Conservation (phyloP, 257 asterid genomes). For the Solanum dulcamara region DNA sequence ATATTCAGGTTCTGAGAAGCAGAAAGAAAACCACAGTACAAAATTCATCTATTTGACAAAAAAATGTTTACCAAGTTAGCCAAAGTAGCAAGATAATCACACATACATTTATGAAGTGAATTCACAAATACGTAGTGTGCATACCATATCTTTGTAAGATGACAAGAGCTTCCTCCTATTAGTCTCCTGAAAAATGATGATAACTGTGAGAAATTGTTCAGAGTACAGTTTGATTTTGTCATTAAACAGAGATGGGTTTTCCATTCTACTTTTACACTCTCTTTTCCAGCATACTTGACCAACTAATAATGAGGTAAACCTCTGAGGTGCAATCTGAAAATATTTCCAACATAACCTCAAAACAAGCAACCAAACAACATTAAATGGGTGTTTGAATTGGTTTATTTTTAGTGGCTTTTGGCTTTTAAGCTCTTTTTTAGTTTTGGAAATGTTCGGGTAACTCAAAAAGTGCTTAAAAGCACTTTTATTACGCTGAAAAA, state of each 20-base stretch:
- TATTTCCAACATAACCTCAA: not conserved
- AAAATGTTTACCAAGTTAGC: not conserved
- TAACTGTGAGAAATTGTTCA: not conserved
- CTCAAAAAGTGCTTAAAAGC: too few species aligned
- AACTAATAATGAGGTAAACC: not conserved
- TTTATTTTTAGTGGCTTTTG: too few species aligned
- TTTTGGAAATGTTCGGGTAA: too few species aligned
- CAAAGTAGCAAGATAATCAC: not conserved
- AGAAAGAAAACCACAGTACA: not conserved
- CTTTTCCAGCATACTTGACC: not conserved
- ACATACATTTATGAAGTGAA: not conserved
- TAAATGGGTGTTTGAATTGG: too few species aligned
- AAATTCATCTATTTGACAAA: not conserved
- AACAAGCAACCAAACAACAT: not conserved
- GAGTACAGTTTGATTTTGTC: not conserved
- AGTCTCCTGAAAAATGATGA: conserved; percentile 32
- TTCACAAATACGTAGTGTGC: not conserved
- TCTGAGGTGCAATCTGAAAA: not conserved
- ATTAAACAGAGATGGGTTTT: not conserved
- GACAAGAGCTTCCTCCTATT: conserved; percentile 34
- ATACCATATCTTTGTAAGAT: conserved; percentile 66
- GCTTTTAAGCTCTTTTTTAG: too few species aligned
- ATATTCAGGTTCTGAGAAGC: not conserved
- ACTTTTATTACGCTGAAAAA: too few species aligned
- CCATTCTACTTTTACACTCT: not conserved